Percentiles rank a stretch among this genome's conserved stretches.
These are phyloP conservation scores for Pichia sp. DNA, from an alignment of 1,139 yeast genomes.

Conservation along the genomic window DNA sequence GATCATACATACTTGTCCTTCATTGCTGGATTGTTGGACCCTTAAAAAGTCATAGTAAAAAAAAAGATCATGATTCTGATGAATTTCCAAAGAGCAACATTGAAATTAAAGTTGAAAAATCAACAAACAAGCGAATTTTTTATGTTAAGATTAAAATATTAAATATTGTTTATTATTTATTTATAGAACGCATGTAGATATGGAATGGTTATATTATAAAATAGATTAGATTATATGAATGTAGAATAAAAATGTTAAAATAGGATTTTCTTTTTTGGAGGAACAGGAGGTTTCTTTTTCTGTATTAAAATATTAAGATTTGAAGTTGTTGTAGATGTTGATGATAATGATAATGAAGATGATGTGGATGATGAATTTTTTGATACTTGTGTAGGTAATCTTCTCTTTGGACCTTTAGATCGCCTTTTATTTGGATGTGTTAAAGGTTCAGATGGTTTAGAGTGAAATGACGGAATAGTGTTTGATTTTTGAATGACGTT, in stretches of 20 bases:
- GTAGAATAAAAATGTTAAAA: background rate
- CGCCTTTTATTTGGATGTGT: slow-evolving; percentile 12
- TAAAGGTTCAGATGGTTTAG: background rate
- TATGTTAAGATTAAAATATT: no score
- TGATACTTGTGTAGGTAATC: background rate
- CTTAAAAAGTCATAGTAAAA: background rate
- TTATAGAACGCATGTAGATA: no score
- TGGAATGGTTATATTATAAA: no score
- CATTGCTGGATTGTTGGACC: background rate
- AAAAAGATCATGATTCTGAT: background rate
- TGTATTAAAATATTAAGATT: background rate
- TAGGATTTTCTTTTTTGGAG: background rate
- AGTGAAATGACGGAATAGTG: background rate
- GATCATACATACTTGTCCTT: background rate
- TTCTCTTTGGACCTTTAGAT: slow-evolving; percentile 12
- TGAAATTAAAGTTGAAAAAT: background rate
- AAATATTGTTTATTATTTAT: no score
- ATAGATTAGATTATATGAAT: no score
- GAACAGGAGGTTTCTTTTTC: background rate
- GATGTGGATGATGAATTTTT: background rate
- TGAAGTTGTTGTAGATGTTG: background rate
- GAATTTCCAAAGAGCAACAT: background rate
- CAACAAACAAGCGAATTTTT: background rate
- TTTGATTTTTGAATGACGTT: background rate
- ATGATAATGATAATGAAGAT: background rate